These are phyloP conservation scores for Suillus luteus DNA, from an alignment of 768 basidiomycete species.

Conservation along the genomic window DNA sequence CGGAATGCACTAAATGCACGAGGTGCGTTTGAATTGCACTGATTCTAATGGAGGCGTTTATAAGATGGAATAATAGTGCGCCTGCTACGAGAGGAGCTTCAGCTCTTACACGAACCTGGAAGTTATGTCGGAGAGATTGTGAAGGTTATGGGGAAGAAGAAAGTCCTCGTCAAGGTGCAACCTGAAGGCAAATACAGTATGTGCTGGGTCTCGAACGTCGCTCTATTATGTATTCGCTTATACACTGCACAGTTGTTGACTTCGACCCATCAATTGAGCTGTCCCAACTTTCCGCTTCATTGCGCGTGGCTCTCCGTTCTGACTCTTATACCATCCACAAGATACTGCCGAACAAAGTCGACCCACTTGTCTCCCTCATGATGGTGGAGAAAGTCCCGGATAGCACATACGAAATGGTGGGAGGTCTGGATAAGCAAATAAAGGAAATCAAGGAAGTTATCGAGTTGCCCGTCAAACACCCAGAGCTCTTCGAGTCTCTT, in stretches of 20 bases:
- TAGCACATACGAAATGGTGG: conserved; percentile 99
- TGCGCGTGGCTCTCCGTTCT: conserved; percentile 93
- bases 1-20: conserved; percentile 95
- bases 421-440: conserved; percentile 96
- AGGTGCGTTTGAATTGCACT: conserved; percentile 49
- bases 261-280: conserved; percentile 87
- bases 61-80: conserved; percentile 55
- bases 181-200: conserved; percentile 99
- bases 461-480: conserved; percentile 96
- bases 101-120: conserved; percentile 91
- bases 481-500: conserved; percentile 93
- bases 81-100: conserved; percentile 87
- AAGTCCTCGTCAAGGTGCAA: conserved; percentile 96
- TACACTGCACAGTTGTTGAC: conserved; percentile 73
- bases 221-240: conserved; percentile 1
- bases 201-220: conserved; percentile 32
- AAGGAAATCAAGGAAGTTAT: conserved; percentile 99
- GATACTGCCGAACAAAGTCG: conserved; percentile 96
- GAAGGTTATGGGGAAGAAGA: conserved; percentile 99
- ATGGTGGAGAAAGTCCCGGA: conserved; percentile 99
- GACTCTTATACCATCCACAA: conserved; percentile 97
- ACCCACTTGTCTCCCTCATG: conserved; percentile 98
- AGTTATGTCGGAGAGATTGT: conserved; percentile 98
- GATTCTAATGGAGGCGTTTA: conserved; percentile 11
- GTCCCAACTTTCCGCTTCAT: conserved; percentile 73